phyloP scores from a whole-genome alignment of 2,329 filamentous ascomycete species.

The Aspergillus latus region DNA sequence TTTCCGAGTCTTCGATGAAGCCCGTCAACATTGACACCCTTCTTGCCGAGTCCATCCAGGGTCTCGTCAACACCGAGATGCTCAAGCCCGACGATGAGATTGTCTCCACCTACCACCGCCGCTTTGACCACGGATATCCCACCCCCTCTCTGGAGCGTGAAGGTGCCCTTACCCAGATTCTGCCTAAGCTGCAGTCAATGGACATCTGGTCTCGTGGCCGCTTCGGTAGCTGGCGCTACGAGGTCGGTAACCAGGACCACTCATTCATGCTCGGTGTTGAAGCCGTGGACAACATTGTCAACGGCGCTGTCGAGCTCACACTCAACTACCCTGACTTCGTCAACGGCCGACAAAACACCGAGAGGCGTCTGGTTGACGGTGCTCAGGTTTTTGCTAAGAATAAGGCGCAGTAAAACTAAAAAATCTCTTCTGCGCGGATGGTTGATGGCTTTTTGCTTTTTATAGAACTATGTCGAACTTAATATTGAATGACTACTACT shows the following conservation, averaged over 20 bases:
- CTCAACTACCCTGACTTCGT: constrained; percentile 97
- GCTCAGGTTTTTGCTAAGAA: constrained; percentile 58
- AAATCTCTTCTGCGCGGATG: constrained; percentile 5
- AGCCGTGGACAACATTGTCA: constrained; percentile 85
- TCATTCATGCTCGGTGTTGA: constrained; percentile 97
- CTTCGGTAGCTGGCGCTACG: constrained; percentile 97
- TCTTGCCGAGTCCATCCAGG: constrained; percentile 87
- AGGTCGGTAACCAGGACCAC: constrained; percentile 96
- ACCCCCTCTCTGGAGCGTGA: constrained; percentile 94
- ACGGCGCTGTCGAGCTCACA: constrained; percentile 84
- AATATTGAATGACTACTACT: constrained; percentile 21
- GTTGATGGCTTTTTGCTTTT: constrained; percentile 11
- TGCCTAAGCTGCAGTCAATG: constrained; percentile 86
- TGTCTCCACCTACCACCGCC: constrained; percentile 95
- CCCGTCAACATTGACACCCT: constrained; percentile 83
- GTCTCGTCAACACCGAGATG: constrained; percentile 97
- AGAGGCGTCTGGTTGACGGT: constrained; percentile 63
- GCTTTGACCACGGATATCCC: constrained; percentile 97
- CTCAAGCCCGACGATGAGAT: constrained; percentile 88
- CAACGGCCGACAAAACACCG: constrained; percentile 67
- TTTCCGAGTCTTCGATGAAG: constrained; percentile 95
- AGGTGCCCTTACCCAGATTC: constrained; percentile 85
- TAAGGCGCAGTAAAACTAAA: constrained; percentile 30
- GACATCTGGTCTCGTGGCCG: constrained; percentile 94
- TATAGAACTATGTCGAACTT: constrained; percentile 22